A percentile compares a stretch with the other conserved stretches of the same genome.
These are phyloP conservation scores for Hansenula sp. DNA, from an alignment of 1,139 yeast genomes.

Conservation along the genomic window DNA sequence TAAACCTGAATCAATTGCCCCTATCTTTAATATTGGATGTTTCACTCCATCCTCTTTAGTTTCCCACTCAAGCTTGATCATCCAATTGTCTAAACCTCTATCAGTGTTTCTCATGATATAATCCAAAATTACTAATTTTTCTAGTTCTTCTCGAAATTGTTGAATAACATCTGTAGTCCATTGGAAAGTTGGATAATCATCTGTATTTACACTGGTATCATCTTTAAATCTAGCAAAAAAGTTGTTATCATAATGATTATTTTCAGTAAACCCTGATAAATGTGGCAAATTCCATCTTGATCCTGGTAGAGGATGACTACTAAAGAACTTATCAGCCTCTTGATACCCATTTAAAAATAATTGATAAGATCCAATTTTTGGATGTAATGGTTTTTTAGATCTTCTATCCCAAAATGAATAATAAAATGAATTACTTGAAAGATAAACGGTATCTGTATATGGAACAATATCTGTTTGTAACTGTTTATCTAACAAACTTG, in stretches of 20 bases:
- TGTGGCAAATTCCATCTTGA: slow-evolving; percentile 15
- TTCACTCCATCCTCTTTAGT: slow-evolving; percentile 16
- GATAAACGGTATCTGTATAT: slow-evolving; percentile 52
- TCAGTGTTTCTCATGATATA: slow-evolving; percentile 75
- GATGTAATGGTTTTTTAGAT: slow-evolving; percentile 29
- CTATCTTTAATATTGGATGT: slow-evolving; percentile 46
- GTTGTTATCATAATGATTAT: slow-evolving; percentile 4
- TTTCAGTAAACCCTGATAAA: slow-evolving; percentile 2
- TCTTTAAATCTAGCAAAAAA: slow-evolving; percentile 1
- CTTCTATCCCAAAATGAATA: slow-evolving; percentile 47
- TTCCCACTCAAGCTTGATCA: slow-evolving; percentile 57
- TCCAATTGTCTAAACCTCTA: slow-evolving; percentile 75
- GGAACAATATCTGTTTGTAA: slow-evolving; percentile 61
- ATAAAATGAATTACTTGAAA: slow-evolving; percentile 53
- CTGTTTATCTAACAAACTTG: slow-evolving; percentile 58
- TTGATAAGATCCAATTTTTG: slow-evolving; percentile 66
- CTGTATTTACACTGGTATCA: slow-evolving; percentile 12
- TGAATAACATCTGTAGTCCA: slow-evolving; percentile 52
- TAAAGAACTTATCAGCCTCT: slow-evolving; percentile 60
- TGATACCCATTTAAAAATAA: slow-evolving; percentile 53
- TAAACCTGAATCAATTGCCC: slow-evolving; percentile 75
- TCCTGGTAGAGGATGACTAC: slow-evolving; percentile 52
- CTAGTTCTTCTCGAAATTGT: slow-evolving; percentile 60
- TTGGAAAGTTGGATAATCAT: slow-evolving; percentile 28
- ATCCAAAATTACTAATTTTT: slow-evolving; percentile 66